Percentiles rank a stretch among this genome's conserved stretches.
These are phyloP conservation scores for Marsdenia floribunda DNA, from an alignment of 257 asterid species.

Conservation along the genomic window DNA sequence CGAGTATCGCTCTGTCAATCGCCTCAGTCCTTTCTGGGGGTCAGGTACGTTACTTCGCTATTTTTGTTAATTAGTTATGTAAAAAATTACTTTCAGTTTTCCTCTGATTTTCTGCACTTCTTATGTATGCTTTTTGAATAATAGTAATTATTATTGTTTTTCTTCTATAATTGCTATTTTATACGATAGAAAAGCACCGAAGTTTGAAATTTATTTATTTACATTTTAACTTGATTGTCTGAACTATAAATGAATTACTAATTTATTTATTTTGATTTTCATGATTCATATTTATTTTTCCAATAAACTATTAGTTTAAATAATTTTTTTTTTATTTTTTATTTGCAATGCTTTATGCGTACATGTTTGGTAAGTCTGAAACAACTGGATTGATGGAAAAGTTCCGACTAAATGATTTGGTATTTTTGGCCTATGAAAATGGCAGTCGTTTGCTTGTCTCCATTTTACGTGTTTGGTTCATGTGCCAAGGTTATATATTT, in stretches of 20 bases:
- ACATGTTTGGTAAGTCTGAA: neutral
- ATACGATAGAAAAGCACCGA: neutral
- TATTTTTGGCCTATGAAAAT: neutral
- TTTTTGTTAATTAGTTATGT: neutral
- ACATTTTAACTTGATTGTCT: neutral
- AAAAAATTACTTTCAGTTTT: neutral
- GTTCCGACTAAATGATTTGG: neutral
- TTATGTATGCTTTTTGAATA: neutral
- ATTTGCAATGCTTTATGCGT: neutral
- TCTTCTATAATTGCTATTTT: neutral
- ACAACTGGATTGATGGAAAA: neutral
- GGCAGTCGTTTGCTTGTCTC: neutral
- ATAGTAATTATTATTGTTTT: neutral
- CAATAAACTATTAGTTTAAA: neutral
- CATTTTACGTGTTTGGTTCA: neutral
- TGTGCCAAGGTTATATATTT: neutral
- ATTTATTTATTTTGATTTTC: neutral
- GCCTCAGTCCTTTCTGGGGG: constrained; percentile 75
- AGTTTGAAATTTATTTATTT: neutral
- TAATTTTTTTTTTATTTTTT: neutral
- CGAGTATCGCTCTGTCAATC: constrained; percentile 83
- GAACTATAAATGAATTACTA: neutral
- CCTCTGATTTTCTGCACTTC: neutral
- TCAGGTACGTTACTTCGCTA: constrained; percentile 40
- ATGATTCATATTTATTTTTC: neutral